Conservation (phyloP, 306 rosid species). For the Ormosia emarginata region DNA sequence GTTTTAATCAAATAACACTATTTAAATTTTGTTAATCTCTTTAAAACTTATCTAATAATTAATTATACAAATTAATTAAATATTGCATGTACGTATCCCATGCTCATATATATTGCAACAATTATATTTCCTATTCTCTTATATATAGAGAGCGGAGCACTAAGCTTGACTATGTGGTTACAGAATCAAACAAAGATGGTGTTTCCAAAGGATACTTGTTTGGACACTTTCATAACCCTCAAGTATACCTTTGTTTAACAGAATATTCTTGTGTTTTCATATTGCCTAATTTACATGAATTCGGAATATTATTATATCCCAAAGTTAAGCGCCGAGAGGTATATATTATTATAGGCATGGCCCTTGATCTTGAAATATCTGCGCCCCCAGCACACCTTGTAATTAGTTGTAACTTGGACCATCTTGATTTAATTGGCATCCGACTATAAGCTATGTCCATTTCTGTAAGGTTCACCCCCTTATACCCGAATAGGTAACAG, state of each 20-base stretch:
- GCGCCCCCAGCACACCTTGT: not conserved
- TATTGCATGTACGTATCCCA: too few relatives aligned
- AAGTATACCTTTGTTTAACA: not conserved
- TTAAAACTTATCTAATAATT: too few relatives aligned
- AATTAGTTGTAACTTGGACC: too few relatives aligned
- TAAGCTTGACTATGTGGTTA: not conserved
- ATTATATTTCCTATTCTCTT: not conserved
- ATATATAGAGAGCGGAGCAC: not conserved
- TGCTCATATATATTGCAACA: too few relatives aligned
- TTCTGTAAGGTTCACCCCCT: too few relatives aligned
- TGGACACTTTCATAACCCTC: not conserved
- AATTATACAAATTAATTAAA: too few relatives aligned
- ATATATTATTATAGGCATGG: not conserved
- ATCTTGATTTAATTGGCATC: too few relatives aligned
- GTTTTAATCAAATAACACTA: too few relatives aligned
- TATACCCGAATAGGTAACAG: too few relatives aligned
- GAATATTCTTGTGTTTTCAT: not conserved
- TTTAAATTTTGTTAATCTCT: too few relatives aligned
- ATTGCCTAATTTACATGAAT: not conserved
- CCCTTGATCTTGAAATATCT: not conserved
- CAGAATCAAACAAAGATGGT: slow-evolving; percentile 37
- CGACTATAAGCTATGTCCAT: too few relatives aligned
- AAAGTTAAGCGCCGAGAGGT: not conserved
- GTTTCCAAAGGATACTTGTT: slow-evolving; percentile 8
- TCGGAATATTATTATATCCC: not conserved